phyloP scores from a whole-genome alignment of 352 stramenopile species.

The Phytophthora ohioensis region DNA sequence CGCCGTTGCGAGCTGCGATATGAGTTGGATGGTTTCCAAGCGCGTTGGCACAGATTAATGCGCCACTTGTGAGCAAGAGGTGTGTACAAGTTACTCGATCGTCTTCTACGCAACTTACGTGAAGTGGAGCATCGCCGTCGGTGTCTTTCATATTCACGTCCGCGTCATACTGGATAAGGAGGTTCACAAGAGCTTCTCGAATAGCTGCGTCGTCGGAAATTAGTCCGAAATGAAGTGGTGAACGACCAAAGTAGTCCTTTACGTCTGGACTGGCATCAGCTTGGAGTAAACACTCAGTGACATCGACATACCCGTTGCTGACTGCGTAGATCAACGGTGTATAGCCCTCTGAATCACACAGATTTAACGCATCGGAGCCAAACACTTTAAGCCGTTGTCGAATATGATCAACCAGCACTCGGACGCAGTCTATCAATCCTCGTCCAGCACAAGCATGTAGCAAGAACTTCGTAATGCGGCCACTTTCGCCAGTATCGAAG shows the following conservation, averaged over 20 bases:
- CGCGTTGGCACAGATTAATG: conserved; percentile 60
- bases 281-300: conserved; percentile 67
- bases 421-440: conserved; percentile 64
- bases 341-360: conserved; percentile 72
- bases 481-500: conserved; percentile 54
- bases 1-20: conserved; percentile 67
- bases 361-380: conserved; percentile 48
- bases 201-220: conserved; percentile 23
- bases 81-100: conserved; percentile 56
- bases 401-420: conserved; percentile 60
- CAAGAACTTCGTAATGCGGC: conserved; percentile 53
- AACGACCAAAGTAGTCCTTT: conserved; percentile 72
- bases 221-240: conserved; percentile 77
- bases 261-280: conserved; percentile 61
- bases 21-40: conserved; percentile 78
- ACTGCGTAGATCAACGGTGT: conserved; percentile 86
- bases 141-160: conserved; percentile 79
- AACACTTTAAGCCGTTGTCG: conserved; percentile 44
- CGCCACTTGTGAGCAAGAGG: conserved; percentile 69
- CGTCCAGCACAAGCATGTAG: conserved; percentile 71
- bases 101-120: conserved; percentile 68
- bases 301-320: conserved; percentile 57
- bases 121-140: conserved; percentile 73
- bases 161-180: conserved; percentile 73
- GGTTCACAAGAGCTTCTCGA: conserved; percentile 49